Conservation (phyloP, 148 eudicot species). For the Vaccinium vitisidaea region DNA sequence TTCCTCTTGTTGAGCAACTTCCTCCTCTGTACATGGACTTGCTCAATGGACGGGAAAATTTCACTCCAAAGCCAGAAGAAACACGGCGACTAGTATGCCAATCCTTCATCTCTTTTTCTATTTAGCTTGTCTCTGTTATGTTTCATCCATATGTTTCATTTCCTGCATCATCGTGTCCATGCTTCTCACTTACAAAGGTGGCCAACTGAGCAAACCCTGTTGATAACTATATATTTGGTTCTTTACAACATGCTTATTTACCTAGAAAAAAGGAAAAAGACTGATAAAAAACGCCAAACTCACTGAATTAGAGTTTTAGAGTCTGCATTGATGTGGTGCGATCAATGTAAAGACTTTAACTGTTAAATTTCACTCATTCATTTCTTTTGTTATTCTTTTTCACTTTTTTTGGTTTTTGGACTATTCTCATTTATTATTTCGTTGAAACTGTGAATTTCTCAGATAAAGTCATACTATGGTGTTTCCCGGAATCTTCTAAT, state of each 20-base stretch:
- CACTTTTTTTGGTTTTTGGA: neutral
- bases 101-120: slow-evolving; percentile 9
- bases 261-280: neutral
- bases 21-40: slow-evolving; percentile 94
- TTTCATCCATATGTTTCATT: neutral
- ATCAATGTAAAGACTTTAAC: neutral
- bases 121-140: neutral
- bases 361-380: neutral
- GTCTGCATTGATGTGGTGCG: neutral
- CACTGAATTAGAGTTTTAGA: neutral
- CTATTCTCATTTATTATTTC: neutral
- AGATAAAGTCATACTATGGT: slow-evolving; percentile 84
- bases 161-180: neutral
- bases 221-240: neutral
- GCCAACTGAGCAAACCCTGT: neutral
- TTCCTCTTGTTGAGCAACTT: slow-evolving; percentile 93
- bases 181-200: neutral
- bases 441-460: slow-evolving; percentile 24
- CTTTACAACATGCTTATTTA: neutral
- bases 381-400: slow-evolving; percentile 9
- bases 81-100: slow-evolving; percentile 74
- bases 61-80: slow-evolving; percentile 92
- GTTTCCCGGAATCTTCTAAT: slow-evolving; percentile 78
- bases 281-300: neutral
- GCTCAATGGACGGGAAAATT: slow-evolving; percentile 84